Conservation (phyloP, 129 eudicot genomes). For the Flaveria linearis region DNA sequence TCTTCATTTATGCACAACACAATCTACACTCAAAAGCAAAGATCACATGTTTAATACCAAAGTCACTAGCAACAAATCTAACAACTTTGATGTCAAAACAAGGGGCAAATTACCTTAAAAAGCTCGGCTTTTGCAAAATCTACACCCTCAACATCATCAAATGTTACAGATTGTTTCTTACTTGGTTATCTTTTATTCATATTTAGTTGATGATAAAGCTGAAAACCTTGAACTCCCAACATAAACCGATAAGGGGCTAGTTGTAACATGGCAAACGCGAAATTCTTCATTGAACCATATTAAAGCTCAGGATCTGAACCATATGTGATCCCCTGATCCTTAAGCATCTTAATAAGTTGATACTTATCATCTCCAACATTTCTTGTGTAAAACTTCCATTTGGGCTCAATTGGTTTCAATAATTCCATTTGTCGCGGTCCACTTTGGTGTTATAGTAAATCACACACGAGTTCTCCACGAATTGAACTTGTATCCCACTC, state of each 20-base stretch:
- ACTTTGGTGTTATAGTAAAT: conserved; percentile 38
- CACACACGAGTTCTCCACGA: conserved; percentile 39
- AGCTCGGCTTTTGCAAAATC: conserved; percentile 45
- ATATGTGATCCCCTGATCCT: conserved; percentile 40
- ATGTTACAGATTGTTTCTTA: conserved; percentile 40
- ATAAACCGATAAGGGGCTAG: conserved; percentile 41
- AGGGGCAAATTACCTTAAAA: conserved; percentile 33
- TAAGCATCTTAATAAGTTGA: conserved; percentile 34
- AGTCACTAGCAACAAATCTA: background rate
- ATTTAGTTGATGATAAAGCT: conserved; percentile 25
- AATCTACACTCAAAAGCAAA: conserved; percentile 35
- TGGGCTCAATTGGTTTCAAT: conserved; percentile 26
- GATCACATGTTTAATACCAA: background rate
- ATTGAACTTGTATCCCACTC: conserved; percentile 39
- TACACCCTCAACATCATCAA: conserved; percentile 45
- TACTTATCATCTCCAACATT: conserved; percentile 38
- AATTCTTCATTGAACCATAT: conserved; percentile 27
- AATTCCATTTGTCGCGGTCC: conserved; percentile 17
- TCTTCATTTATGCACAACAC: conserved; percentile 53
- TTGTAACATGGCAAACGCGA: conserved; percentile 31
- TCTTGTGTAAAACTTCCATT: conserved; percentile 35
- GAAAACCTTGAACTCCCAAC: conserved; percentile 36
- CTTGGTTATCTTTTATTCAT: conserved; percentile 40
- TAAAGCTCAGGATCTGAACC: conserved; percentile 43
- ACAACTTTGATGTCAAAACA: background rate